Evolutionary conservation across 257 asterid genomes (phyloP).

Genomic region (Henckelia pumila): DNA sequence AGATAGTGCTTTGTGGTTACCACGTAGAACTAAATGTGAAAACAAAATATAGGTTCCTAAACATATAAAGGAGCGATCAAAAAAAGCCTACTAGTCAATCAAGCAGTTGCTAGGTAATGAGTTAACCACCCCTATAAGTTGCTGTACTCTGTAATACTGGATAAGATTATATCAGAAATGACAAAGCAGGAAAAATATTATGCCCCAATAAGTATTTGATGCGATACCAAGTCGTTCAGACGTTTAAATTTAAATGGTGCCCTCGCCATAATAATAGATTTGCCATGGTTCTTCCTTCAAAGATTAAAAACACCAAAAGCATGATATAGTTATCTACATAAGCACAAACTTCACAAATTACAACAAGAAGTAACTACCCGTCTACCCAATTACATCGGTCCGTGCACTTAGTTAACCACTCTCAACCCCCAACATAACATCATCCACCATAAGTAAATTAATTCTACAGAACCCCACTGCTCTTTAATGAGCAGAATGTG

Average conservation of each 20-base stretch:
- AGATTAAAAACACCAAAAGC: too few relatives aligned
- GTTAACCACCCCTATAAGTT: background rate
- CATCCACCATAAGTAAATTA: background rate
- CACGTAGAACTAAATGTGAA: background rate
- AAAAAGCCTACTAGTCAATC: background rate
- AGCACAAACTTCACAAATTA: too few relatives aligned
- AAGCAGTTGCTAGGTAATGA: background rate
- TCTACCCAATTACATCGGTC: too few relatives aligned
- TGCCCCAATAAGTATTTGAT: background rate
- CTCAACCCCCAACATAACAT: background rate
- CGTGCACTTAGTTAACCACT: too few relatives aligned
- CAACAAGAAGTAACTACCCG: too few relatives aligned
- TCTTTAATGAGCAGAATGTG: background rate
- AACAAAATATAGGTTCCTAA: background rate
- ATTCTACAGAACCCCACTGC: background rate
- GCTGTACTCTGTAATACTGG: background rate
- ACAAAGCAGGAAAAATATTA: background rate
- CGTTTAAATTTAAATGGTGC: too few relatives aligned
- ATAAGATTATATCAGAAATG: too few relatives aligned
- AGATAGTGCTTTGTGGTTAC: background rate
- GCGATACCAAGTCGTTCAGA: too few relatives aligned
- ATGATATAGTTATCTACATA: too few relatives aligned
- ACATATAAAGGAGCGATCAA: background rate
- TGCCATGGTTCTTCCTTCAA: too few relatives aligned
- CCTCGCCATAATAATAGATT: too few relatives aligned